phyloP scores from a whole-genome alignment of 352 stramenopile genomes.

The Blastocystis hominis region DNA sequence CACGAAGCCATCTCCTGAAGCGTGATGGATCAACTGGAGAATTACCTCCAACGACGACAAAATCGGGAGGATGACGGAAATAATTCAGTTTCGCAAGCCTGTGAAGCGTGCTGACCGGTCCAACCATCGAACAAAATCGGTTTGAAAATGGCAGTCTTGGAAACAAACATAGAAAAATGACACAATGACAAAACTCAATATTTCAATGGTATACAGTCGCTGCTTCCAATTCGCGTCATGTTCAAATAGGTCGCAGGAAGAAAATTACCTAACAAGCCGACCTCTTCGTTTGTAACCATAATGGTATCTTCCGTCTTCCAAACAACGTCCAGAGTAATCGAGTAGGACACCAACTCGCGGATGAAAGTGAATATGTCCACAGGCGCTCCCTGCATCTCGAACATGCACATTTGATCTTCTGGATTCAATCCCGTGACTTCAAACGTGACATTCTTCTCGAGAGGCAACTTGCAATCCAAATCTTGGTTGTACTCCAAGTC shows the following conservation, averaged over 20 bases:
- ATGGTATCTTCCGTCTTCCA: neutral
- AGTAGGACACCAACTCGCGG: neutral
- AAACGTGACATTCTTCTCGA: neutral
- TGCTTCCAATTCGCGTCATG: neutral
- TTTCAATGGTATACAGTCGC: neutral
- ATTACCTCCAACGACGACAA: slow-evolving; percentile 45
- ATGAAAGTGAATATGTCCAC: slow-evolving; percentile 29
- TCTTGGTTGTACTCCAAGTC: slow-evolving; percentile 29
- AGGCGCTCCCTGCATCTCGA: neutral
- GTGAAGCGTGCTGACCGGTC: neutral
- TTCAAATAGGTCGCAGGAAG: neutral
- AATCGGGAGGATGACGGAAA: neutral
- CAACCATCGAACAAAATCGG: neutral
- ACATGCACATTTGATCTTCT: slow-evolving; percentile 53
- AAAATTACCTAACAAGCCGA: neutral
- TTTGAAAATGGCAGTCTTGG: neutral
- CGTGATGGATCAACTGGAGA: neutral
- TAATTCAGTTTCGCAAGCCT: slow-evolving; percentile 41
- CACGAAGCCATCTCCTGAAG: slow-evolving; percentile 33
- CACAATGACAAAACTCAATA: neutral
- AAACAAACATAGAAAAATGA: slow-evolving; percentile 6
- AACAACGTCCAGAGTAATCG: neutral
- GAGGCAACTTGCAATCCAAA: slow-evolving; percentile 33
- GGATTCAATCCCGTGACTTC: slow-evolving; percentile 32
- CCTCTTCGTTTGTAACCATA: neutral